Evolutionary conservation across 2,329 filamentous ascomycete genomes (phyloP), one percentile per base, ranked within the genome.

Genomic region (Pseudocercospora eumusae): DNA sequence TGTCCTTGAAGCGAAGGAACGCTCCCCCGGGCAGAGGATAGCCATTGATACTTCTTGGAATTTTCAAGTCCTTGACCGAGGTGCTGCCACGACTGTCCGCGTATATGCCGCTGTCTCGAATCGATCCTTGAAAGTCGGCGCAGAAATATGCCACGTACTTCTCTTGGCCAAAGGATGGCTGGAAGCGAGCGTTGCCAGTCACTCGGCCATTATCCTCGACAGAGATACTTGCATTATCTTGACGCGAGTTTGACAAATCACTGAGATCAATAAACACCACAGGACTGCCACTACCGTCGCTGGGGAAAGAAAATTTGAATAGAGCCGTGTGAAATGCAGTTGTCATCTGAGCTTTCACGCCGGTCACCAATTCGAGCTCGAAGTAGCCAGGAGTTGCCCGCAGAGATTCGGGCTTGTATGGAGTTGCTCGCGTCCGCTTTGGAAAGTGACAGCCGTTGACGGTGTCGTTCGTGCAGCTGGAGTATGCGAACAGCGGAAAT

Each of bases 401-500:
- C 15, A 84, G 76, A 2, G 83, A 83, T 47, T 77, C 77, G 6
- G 80, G 79, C 49, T 79, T 76, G 58, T 83, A 83, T 8, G 74
- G 72, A 0, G 80, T 79, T 36, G 79, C 77, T 59, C 86, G 79
- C 15, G 78, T 72, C n/a, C 73, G 74, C 44, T 83, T 81, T 7
- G 80, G 76, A 65, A 82, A 88, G 44, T 76, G 75, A 76, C 86
- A 88, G 9, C 78, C 77, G 68, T 89, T 79, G 54, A 91, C 75
- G 42, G 86, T 82, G 62, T 88, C 83, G 18, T 77, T 80, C 0
- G 81, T 78, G 65, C 89, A 92, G 44, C 80, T 78, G 2, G 82
- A 76, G 64, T 89, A 88, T 0, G 88, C 81, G 65, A 91, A 91
- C 1, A 91, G 78, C 0, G 89, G 86, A 57, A 91, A 92, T 69